Conservation (phyloP, 2,329 filamentous ascomycete species). For the Aspergillus phoenicis region DNA sequence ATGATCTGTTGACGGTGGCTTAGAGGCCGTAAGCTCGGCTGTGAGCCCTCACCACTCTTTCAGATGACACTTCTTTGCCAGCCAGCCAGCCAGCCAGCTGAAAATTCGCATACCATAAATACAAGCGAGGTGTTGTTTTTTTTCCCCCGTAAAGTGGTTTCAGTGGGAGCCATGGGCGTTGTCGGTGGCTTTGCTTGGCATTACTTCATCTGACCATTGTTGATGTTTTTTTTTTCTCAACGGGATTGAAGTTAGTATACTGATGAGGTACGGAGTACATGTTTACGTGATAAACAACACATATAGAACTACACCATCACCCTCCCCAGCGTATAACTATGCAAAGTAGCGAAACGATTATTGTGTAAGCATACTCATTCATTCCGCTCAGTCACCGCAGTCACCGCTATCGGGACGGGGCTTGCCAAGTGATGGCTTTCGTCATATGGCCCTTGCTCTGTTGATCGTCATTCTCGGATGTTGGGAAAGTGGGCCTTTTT, state of each 20-base stretch:
- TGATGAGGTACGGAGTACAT: no score
- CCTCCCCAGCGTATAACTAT: no score
- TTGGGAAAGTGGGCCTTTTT: slow-evolving; percentile 10
- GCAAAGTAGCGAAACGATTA: no score
- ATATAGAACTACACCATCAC: no score
- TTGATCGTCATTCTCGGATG: slow-evolving; percentile 9
- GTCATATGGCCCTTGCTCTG: slow-evolving; percentile 17
- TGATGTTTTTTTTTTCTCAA: background rate
- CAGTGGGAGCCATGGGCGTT: background rate
- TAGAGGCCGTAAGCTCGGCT: background rate
- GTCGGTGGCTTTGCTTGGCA: slow-evolving; percentile 2
- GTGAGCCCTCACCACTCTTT: background rate
- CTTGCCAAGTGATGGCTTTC: background rate
- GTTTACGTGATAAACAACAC: no score
- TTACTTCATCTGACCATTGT: background rate
- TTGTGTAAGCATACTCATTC: no score
- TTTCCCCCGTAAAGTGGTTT: background rate
- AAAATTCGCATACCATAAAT: background rate
- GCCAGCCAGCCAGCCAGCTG: background rate
- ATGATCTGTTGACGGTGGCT: background rate
- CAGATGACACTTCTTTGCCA: background rate
- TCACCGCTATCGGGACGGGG: background rate
- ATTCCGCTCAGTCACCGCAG: background rate
- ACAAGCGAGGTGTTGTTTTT: background rate
- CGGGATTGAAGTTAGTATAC: background rate